Evolutionary conservation across 2,329 filamentous ascomycete genomes (phyloP).

Genomic region (Neoascochyta sp.): DNA sequence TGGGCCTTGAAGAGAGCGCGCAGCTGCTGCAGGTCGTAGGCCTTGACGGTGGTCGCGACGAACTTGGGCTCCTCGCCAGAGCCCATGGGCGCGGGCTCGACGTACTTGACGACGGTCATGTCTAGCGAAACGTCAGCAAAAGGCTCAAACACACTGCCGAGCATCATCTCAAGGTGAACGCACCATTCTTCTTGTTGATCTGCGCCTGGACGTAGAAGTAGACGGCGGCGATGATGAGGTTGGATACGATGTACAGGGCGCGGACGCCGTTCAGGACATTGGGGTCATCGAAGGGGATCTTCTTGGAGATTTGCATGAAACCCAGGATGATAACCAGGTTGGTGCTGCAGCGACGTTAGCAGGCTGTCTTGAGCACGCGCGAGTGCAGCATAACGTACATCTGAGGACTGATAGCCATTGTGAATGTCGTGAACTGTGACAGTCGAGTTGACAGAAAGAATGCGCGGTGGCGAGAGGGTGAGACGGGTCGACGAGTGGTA

Average conservation of each 20-base stretch:
- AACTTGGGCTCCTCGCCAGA: constrained; percentile 92
- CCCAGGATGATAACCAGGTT: constrained; percentile 46
- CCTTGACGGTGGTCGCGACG: constrained; percentile 92
- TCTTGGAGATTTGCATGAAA: constrained; percentile 98
- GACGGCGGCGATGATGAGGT: constrained; percentile 77
- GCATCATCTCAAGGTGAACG: no score
- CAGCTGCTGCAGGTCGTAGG: constrained; percentile 87
- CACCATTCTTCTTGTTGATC: constrained; percentile 98
- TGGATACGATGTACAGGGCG: constrained; percentile 63
- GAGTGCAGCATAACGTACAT: constrained; percentile 23
- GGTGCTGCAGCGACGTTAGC: constrained; percentile 31
- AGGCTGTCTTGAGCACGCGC: constrained; percentile 6
- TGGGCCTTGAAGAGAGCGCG: constrained; percentile 82
- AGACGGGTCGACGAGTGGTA: constrained; percentile 2
- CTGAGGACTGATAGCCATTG: constrained; percentile 39
- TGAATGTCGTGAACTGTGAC: constrained; percentile 5
- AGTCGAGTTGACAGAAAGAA: background rate
- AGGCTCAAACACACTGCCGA: no score
- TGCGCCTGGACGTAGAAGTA: constrained; percentile 80
- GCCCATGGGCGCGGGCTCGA: constrained; percentile 91
- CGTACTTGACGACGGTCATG: constrained; percentile 96
- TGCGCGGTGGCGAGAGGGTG: constrained; percentile 3
- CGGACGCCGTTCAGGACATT: constrained; percentile 63
- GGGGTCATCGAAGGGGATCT: constrained; percentile 90
- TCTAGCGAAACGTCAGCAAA: constrained; percentile 57